Conservation (phyloP, 805 yeast genomes). For the Candida patagonica region DNA sequence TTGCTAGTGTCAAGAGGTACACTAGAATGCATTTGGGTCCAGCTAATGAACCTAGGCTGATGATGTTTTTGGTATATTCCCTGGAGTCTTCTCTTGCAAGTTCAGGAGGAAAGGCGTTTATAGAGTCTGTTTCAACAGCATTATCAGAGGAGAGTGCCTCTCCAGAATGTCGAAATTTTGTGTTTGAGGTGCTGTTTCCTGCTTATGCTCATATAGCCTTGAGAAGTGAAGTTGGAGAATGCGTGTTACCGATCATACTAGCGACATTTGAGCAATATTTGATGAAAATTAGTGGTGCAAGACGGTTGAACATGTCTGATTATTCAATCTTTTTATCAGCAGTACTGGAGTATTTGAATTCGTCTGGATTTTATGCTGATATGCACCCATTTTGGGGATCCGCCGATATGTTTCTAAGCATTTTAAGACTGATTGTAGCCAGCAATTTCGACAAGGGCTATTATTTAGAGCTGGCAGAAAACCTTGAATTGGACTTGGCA, state of each 20-base stretch:
- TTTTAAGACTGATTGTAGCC: background rate
- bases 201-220: background rate
- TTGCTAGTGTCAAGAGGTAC: background rate
- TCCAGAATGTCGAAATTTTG: background rate
- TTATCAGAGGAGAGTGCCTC: background rate
- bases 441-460: background rate
- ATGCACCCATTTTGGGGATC: background rate
- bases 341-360: background rate
- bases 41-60: background rate
- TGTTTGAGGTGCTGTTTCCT: background rate
- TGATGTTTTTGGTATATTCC: constrained; percentile 4
- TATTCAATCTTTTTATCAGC: background rate
- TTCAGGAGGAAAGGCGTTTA: background rate
- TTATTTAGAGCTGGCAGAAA: background rate
- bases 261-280: background rate
- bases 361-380: background rate
- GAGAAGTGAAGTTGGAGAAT: background rate
- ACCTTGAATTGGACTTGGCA: background rate
- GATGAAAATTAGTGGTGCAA: background rate
- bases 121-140: background rate
- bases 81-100: constrained; percentile 1
- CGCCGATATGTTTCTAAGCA: background rate
- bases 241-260: background rate
- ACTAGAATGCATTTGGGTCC: background rate
- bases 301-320: background rate